Percentiles rank a stretch among this genome's conserved stretches.
phyloP scores from a whole-genome alignment of 2,329 filamentous ascomycete species.

The Emergomyces orientalis region DNA sequence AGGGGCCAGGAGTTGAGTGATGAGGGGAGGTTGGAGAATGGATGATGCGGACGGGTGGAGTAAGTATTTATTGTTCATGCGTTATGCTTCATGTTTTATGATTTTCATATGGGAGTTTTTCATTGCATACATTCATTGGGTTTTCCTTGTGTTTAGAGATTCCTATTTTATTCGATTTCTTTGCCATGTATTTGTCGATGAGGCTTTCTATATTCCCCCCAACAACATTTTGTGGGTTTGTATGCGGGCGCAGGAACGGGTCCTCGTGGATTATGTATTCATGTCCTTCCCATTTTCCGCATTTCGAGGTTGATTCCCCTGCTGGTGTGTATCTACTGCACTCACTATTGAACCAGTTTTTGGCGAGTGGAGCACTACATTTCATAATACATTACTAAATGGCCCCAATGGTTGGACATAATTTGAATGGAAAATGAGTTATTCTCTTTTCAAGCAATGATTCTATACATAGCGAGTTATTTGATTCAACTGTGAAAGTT shows the following conservation, averaged over 20 bases:
- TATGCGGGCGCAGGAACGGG: not conserved
- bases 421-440: not conserved
- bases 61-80: not conserved
- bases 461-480: not conserved
- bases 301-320: conserved; percentile 10
- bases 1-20: conserved; percentile 3
- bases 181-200: not conserved
- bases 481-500: not conserved
- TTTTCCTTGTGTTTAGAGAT: conserved; percentile 2
- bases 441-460: not conserved
- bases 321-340: not conserved
- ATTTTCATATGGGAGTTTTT: not conserved
- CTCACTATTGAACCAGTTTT: not conserved
- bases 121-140: not conserved
- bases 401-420: not conserved
- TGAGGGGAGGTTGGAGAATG: conserved; percentile 18
- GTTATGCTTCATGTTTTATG: not conserved
- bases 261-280: not conserved
- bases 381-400: not conserved
- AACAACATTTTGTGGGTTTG: not conserved
- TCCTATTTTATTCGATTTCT: not conserved
- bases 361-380: not conserved
- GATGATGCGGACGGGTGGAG: not conserved
- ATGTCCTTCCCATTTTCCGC: not conserved
- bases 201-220: not conserved